Evolutionary conservation across 352 stramenopile species (phyloP), one percentile per base, ranked within the genome.

Genomic region (Phytophthora parvispora): DNA sequence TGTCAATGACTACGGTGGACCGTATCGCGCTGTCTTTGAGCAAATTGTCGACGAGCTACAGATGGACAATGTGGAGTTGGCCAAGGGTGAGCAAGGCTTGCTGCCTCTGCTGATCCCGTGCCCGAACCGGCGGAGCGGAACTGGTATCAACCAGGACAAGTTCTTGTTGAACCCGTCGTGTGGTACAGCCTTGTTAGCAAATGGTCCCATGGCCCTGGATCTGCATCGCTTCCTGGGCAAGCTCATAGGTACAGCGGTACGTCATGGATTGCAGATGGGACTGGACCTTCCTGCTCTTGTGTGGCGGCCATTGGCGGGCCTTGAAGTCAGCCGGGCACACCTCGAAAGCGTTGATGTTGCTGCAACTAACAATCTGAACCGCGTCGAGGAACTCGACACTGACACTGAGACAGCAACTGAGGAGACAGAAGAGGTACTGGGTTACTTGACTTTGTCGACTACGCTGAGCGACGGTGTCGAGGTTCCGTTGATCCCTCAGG

Each of bases 1-100:
- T 48, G 98, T 99, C 27, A 99, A 99, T 75, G 98, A 99, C 81
- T 99, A 99, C 61, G 98, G 97, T 58, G 98, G 98, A 4, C 98
- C 98, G 16, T 99, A 99, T 81, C 86, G 98, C 42, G 97, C 98
- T 24, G 93, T 99, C 4, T 99, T 99, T 73, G 97, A 99, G 68
- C 96, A 99, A 75, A 91, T 99, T 47, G 88, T 99, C 9, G 86
- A 97, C 45, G 97, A 99, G 77, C 74, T 99, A 28, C 90, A 98
- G 67, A 93, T 95, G 87, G 89, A 97, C 61, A 95, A 96, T 31
- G 84, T 97, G 8, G 90, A 97, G 54, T 51, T 97, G 15, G 80
- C 87, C 12, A 95, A 96, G 76, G 89, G 89, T 4, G 90, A 97
- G 54, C 86, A 96, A 40, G 92, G 92, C 0, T 68, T 98, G 36